Percentiles rank a stretch among this genome's conserved stretches.
These are phyloP conservation scores for Aspergillus ochraceoroseus DNA, from an alignment of 2,329 filamentous ascomycete genomes.

Conservation along the genomic window DNA sequence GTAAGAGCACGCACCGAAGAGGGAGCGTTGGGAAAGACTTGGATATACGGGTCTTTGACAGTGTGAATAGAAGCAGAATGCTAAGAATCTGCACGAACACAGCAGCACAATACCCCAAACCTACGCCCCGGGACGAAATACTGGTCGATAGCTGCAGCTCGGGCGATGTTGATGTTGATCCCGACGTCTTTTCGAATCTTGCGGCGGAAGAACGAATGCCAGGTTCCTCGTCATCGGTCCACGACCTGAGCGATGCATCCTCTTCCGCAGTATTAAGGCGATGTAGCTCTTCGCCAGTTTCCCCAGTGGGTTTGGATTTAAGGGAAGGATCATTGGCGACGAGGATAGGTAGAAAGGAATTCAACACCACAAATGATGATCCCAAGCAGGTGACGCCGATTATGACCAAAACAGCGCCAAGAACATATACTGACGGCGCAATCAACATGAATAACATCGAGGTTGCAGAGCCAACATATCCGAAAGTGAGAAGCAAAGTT, in stretches of 20 bases:
- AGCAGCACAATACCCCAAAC: slow-evolving; percentile 80
- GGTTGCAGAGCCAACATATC: slow-evolving; percentile 67
- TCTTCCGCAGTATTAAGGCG: slow-evolving; percentile 20
- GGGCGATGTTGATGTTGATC: slow-evolving; percentile 42
- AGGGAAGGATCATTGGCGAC: slow-evolving; percentile 70
- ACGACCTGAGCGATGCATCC: slow-evolving; percentile 14
- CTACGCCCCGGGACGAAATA: slow-evolving; percentile 82
- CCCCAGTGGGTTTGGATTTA: slow-evolving; percentile 23
- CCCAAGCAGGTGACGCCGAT: slow-evolving; percentile 85
- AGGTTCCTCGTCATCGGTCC: slow-evolving; percentile 23
- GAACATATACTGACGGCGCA: slow-evolving; percentile 65
- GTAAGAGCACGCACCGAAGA: slow-evolving; percentile 72
- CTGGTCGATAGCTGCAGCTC: slow-evolving; percentile 77
- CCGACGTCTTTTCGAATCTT: not conserved
- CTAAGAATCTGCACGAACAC: slow-evolving; percentile 75
- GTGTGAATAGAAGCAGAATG: slow-evolving; percentile 64
- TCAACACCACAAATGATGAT: slow-evolving; percentile 83
- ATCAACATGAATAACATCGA: slow-evolving; percentile 86
- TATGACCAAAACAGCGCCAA: slow-evolving; percentile 75
- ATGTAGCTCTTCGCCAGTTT: slow-evolving; percentile 26
- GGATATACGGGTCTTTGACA: slow-evolving; percentile 32
- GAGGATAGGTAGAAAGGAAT: slow-evolving; percentile 82
- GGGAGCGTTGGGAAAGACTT: slow-evolving; percentile 70
- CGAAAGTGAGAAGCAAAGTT: slow-evolving; percentile 73
- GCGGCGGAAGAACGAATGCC: slow-evolving; percentile 13